Evolutionary conservation across 768 basidiomycete genomes (phyloP).

Genomic region (Tylopilus plumbeoviolaceoides): DNA sequence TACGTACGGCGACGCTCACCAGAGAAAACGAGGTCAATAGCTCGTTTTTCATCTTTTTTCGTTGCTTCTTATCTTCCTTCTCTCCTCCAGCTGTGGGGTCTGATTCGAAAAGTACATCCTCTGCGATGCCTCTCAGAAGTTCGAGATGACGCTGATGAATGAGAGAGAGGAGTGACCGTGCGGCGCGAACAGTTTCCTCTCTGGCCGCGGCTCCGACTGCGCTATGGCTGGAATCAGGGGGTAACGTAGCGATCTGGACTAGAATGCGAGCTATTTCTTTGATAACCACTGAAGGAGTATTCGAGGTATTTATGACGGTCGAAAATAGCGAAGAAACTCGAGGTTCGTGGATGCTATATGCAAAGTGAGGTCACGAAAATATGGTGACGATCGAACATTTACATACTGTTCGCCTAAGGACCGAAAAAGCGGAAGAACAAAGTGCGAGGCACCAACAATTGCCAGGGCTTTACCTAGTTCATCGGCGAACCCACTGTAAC

Average conservation of each 20-base stretch:
- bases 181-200: slow-evolving; percentile 7
- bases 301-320: slow-evolving; percentile 26
- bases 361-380: background rate
- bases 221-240: background rate
- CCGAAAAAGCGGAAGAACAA: slow-evolving; percentile 51
- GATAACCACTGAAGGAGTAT: slow-evolving; percentile 19
- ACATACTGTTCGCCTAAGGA: slow-evolving; percentile 40
- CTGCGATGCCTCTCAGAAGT: slow-evolving; percentile 41
- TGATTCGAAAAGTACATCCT: slow-evolving; percentile 32
- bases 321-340: slow-evolving; percentile 27
- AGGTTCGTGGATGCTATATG: slow-evolving; percentile 31
- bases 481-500: slow-evolving; percentile 42
- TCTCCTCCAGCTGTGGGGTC: background rate
- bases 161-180: slow-evolving; percentile 43
- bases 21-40: slow-evolving; percentile 56
- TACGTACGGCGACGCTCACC: slow-evolving; percentile 31
- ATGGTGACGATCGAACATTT: background rate
- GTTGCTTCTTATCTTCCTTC: slow-evolving; percentile 27
- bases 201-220: slow-evolving; percentile 1
- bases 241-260: slow-evolving; percentile 16
- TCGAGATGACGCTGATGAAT: slow-evolving; percentile 65
- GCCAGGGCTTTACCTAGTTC: slow-evolving; percentile 41
- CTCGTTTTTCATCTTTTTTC: slow-evolving; percentile 46
- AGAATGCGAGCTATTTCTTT: slow-evolving; percentile 22
- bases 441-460: slow-evolving; percentile 53